Conservation (phyloP, 1,139 yeast species). For the Maudiozyma humilis region DNA sequence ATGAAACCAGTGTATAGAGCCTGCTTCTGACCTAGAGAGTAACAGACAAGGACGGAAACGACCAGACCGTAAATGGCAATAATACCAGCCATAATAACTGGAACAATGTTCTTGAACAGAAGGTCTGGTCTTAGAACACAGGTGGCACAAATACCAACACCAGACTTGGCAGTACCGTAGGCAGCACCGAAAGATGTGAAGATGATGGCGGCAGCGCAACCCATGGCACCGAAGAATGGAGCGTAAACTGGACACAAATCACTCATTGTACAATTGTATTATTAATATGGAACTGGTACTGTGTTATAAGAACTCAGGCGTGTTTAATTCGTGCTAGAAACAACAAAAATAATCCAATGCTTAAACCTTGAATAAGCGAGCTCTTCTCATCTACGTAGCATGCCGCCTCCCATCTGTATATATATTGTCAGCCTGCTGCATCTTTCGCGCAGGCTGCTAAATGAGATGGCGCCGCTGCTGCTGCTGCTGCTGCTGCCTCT, state of each 20-base stretch:
- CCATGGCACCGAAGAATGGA: constrained; percentile 95
- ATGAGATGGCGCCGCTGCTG: constrained; percentile 1
- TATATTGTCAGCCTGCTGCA: constrained; percentile 3
- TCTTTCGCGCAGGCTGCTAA: constrained; percentile 1
- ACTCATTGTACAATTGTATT: constrained; percentile 18
- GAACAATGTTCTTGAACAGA: constrained; percentile 81
- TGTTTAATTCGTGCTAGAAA: not conserved
- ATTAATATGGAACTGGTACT: not conserved
- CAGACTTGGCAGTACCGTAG: constrained; percentile 98
- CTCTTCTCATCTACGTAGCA: not conserved
- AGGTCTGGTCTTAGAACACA: constrained; percentile 95
- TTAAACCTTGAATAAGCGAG: not conserved
- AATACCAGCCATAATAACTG: constrained; percentile 99
- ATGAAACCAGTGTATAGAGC: constrained; percentile 95
- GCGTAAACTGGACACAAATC: constrained; percentile 36
- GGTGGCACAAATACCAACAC: constrained; percentile 98
- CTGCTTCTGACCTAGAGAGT: constrained; percentile 80
- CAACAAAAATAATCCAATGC: not conserved
- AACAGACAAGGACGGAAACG: constrained; percentile 90
- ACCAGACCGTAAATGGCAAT: constrained; percentile 98
- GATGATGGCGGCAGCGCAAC: constrained; percentile 98
- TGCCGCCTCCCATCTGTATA: not conserved
- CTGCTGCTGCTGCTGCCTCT: constrained; percentile 3
- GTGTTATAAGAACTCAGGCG: not conserved
- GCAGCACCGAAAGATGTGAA: constrained; percentile 99